Evolutionary conservation across 2,329 filamentous ascomycete species (phyloP).

Genomic region (Fusarium poae): DNA sequence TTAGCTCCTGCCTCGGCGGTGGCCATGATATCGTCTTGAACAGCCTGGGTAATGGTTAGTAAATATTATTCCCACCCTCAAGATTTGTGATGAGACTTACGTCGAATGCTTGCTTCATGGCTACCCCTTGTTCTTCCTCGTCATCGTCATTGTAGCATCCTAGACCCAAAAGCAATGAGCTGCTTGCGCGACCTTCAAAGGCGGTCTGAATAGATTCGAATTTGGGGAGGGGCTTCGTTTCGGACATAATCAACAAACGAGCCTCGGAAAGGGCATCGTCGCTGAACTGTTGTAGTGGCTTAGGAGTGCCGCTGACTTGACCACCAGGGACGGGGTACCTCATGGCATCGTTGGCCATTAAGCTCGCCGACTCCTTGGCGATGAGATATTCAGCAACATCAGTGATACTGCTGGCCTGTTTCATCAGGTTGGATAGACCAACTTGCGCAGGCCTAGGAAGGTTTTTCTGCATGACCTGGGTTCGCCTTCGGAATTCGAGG

Average conservation of each 20-base stretch:
- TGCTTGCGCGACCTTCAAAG: slow-evolving; percentile 67
- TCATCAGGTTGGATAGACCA: slow-evolving; percentile 76
- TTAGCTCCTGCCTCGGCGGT: slow-evolving; percentile 86
- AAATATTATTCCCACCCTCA: not conserved
- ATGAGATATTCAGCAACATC: slow-evolving; percentile 78
- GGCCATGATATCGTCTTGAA: slow-evolving; percentile 79
- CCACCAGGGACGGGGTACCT: slow-evolving; percentile 79
- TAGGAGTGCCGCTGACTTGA: slow-evolving; percentile 72
- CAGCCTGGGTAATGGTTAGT: slow-evolving; percentile 61
- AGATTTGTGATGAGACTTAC: slow-evolving; percentile 60
- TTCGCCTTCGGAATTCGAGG: slow-evolving; percentile 84
- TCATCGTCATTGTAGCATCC: slow-evolving; percentile 85
- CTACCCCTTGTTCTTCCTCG: slow-evolving; percentile 73
- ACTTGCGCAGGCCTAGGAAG: slow-evolving; percentile 82
- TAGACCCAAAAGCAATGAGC: slow-evolving; percentile 78
- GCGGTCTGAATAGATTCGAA: slow-evolving; percentile 65
- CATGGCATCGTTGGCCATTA: slow-evolving; percentile 85
- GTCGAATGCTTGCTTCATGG: slow-evolving; percentile 80
- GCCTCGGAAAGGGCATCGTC: slow-evolving; percentile 81
- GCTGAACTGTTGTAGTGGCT: slow-evolving; percentile 72
- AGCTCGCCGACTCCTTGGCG: slow-evolving; percentile 79
- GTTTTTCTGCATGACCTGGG: slow-evolving; percentile 88
- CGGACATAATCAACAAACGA: slow-evolving; percentile 79
- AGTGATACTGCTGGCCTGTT: slow-evolving; percentile 69
- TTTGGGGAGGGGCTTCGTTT: slow-evolving; percentile 67